A percentile compares a stretch with the other conserved stretches of the same genome.
Evolutionary conservation across 202 grass and related monocot genomes (phyloP).

Genomic region (Schoenoplectus triqueter): DNA sequence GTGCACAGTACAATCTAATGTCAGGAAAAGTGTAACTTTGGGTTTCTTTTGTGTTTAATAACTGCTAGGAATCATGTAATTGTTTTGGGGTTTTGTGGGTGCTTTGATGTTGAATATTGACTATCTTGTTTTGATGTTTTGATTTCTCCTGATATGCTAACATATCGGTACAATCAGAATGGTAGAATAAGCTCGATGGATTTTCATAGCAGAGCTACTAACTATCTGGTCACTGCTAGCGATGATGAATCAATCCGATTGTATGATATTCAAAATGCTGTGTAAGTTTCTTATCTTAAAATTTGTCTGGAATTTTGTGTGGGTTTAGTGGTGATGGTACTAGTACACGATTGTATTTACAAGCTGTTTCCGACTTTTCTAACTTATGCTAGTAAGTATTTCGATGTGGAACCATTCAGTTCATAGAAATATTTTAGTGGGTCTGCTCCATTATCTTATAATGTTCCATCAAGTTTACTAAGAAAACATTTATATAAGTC

Average conservation of each 20-base stretch:
- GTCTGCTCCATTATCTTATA: neutral
- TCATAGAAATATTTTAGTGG: neutral
- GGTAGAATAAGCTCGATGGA: constrained; percentile 99
- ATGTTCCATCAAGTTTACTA: neutral
- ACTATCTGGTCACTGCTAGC: constrained; percentile 88
- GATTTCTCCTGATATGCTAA: neutral
- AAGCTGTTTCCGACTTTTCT: neutral
- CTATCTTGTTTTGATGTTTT: neutral
- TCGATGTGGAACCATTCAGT: neutral
- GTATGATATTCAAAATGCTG: constrained; percentile 90
- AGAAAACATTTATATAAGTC: neutral
- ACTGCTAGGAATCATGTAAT: neutral
- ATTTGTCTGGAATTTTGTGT: constrained; percentile 44
- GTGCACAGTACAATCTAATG: neutral
- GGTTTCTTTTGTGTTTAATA: neutral
- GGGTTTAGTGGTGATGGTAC: constrained; percentile 44
- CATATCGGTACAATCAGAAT: constrained; percentile 61
- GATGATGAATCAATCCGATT: constrained; percentile 97
- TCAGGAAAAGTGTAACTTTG: no score
- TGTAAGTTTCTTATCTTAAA: constrained; percentile 55
- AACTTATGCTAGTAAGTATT: neutral
- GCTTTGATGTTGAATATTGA: no score
- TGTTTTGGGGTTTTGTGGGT: neutral
- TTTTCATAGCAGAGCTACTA: constrained; percentile 78
- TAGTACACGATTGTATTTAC: neutral